Percentiles rank a stretch among this genome's conserved stretches.
Conservation (phyloP, 192 early-diverging fungal species). For the Funneliformis geosporum region DNA sequence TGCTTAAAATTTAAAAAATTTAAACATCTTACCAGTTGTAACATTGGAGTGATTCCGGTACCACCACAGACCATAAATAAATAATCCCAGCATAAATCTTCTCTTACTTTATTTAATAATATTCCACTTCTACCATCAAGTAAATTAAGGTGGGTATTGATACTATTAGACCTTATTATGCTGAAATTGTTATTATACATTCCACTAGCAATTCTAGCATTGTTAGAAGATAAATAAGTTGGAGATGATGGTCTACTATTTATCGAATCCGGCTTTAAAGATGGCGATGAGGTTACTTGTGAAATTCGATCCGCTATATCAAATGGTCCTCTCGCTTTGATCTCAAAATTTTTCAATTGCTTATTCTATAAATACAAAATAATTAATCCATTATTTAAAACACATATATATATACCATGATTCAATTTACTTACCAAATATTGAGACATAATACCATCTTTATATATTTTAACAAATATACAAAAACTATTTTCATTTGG, state of each 20-base stretch:
- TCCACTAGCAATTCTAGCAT: neutral
- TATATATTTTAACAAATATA: constrained; percentile 20
- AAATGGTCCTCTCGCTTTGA: constrained; percentile 25
- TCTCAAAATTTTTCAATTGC: constrained; percentile 23
- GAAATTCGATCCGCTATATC: constrained; percentile 19
- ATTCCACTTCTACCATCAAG: neutral
- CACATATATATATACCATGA: neutral
- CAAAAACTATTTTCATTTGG: neutral
- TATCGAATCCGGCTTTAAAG: neutral
- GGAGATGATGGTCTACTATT: neutral
- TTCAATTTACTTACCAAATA: neutral
- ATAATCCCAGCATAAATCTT: constrained; percentile 26
- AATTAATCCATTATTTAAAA: neutral
- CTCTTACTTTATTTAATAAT: constrained; percentile 13
- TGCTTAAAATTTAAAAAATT: neutral
- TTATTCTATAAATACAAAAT: constrained; percentile 5
- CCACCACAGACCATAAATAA: constrained; percentile 86
- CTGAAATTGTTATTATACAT: neutral
- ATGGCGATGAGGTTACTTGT: neutral
- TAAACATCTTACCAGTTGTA: constrained; percentile 49
- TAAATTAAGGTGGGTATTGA: neutral
- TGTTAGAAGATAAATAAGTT: neutral
- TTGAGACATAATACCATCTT: constrained; percentile 16
- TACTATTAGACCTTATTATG: neutral
- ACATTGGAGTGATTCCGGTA: constrained; percentile 93